phyloP scores from a whole-genome alignment of 208 protist species.

The Zelonia costaricensis region DNA sequence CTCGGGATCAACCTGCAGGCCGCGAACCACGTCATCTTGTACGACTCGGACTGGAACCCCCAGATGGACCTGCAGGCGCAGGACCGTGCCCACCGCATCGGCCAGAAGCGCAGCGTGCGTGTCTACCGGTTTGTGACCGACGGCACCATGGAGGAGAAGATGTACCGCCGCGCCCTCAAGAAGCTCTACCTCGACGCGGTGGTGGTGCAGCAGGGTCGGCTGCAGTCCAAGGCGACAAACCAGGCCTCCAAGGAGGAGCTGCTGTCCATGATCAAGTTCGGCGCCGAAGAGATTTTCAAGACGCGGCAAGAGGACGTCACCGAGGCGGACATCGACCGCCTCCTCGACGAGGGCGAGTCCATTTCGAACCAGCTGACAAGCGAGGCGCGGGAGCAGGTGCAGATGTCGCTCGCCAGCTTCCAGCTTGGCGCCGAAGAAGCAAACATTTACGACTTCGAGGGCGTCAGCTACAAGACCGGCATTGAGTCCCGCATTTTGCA shows the following conservation, averaged over 20 bases:
- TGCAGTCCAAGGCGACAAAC: slow-evolving; percentile 50
- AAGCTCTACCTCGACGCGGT: slow-evolving; percentile 98
- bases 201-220: slow-evolving; percentile 98
- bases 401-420: slow-evolving; percentile 94
- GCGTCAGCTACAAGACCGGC: slow-evolving; percentile 88
- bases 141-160: slow-evolving; percentile 97
- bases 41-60: slow-evolving; percentile 99
- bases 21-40: slow-evolving; percentile 98
- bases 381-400: slow-evolving; percentile 83
- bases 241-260: slow-evolving; percentile 94
- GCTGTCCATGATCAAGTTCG: slow-evolving; percentile 97
- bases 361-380: slow-evolving; percentile 81
- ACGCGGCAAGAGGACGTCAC: slow-evolving; percentile 88
- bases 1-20: slow-evolving; percentile 99
- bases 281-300: slow-evolving; percentile 98
- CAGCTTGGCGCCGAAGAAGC: slow-evolving; percentile 90
- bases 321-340: slow-evolving; percentile 98
- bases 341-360: slow-evolving; percentile 91
- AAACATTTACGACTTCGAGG: slow-evolving; percentile 97
- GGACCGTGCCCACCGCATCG: slow-evolving; percentile 98
- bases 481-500: slow-evolving; percentile 79
- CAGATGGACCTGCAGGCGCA: slow-evolving; percentile 99
- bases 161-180: slow-evolving; percentile 97
- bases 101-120: slow-evolving; percentile 96
- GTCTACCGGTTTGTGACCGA: slow-evolving; percentile 98